A percentile compares a stretch with the other conserved stretches of the same genome.
These are phyloP conservation scores for Boletus insuetus DNA, from an alignment of 768 basidiomycete species.

Conservation along the genomic window DNA sequence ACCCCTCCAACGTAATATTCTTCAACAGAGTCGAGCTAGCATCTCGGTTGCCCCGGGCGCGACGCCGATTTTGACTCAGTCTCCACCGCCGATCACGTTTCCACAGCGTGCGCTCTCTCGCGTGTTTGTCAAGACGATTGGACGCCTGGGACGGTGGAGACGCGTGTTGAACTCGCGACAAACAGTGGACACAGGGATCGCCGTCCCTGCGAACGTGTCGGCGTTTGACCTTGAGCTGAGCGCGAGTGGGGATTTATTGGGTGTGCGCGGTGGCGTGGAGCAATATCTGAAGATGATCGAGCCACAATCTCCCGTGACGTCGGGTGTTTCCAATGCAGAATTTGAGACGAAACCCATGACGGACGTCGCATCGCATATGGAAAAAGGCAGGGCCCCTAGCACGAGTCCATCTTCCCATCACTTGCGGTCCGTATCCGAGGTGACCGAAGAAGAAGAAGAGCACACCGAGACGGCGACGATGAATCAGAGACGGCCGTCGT, in stretches of 20 bases:
- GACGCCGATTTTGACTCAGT: slow-evolving; percentile 25
- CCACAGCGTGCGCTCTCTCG: slow-evolving; percentile 68
- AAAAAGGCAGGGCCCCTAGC: slow-evolving; percentile 8
- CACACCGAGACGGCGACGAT: slow-evolving; percentile 14
- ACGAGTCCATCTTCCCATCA: slow-evolving; percentile 13
- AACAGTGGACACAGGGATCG: slow-evolving; percentile 35
- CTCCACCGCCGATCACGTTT: slow-evolving; percentile 39
- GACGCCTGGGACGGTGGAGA: slow-evolving; percentile 78
- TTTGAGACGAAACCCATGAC: slow-evolving; percentile 1
- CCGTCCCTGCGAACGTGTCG: slow-evolving; percentile 48
- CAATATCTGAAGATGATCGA: slow-evolving; percentile 61
- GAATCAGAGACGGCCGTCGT: slow-evolving; percentile 16
- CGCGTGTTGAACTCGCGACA: slow-evolving; percentile 62
- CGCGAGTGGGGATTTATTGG: slow-evolving; percentile 58
- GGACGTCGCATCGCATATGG: neutral
- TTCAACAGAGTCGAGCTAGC: slow-evolving; percentile 43
- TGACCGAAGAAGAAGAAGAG: slow-evolving; percentile 31
- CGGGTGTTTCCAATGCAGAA: slow-evolving; percentile 2
- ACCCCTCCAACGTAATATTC: slow-evolving; percentile 50
- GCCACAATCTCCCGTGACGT: slow-evolving; percentile 25
- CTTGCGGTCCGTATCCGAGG: slow-evolving; percentile 31
- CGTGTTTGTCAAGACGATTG: slow-evolving; percentile 78
- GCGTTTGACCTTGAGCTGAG: slow-evolving; percentile 70
- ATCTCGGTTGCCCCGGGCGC: slow-evolving; percentile 26
- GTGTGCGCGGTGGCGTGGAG: slow-evolving; percentile 61